phyloP scores from a whole-genome alignment of 441 rosid genomes.

The Populus trichocarpa region DNA sequence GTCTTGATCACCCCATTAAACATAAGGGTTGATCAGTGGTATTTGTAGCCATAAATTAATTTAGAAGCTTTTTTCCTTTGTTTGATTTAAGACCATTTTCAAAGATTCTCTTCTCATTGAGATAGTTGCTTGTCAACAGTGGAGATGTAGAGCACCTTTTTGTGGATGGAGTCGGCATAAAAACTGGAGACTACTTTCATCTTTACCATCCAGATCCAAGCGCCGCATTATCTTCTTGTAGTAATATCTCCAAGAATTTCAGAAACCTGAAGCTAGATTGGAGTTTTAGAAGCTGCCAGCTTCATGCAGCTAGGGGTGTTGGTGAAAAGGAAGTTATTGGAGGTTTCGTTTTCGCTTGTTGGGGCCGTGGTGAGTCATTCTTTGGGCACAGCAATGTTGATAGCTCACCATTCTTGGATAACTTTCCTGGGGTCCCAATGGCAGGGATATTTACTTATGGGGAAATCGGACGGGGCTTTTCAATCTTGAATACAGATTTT shows the following conservation, averaged over 20 bases:
- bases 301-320: conserved; percentile 12
- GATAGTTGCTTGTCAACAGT: conserved; percentile 32
- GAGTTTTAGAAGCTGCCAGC: conserved; percentile 15
- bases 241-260: conserved; percentile 30
- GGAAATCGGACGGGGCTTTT: conserved; percentile 58
- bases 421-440: conserved; percentile 57
- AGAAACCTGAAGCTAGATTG: conserved; percentile 36
- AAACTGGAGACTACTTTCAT: conserved; percentile 61
- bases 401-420: conserved; percentile 56
- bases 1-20: too few species aligned
- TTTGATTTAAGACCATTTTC: not conserved
- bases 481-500: conserved; percentile 9
- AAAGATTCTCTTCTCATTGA: not conserved
- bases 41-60: not conserved
- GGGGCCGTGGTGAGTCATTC: conserved; percentile 53
- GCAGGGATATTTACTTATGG: conserved; percentile 68
- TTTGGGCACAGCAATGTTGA: conserved; percentile 44
- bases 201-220: conserved; percentile 46
- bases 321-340: conserved; percentile 49
- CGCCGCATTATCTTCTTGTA: conserved; percentile 39
- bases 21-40: not conserved
- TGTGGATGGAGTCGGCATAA: conserved; percentile 54
- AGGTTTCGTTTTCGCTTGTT: conserved; percentile 59
- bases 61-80: not conserved
- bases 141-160: conserved; percentile 55